Evolutionary conservation across 208 protist genomes (phyloP).

Genomic region (Leptomonas pyrrhocoris): DNA sequence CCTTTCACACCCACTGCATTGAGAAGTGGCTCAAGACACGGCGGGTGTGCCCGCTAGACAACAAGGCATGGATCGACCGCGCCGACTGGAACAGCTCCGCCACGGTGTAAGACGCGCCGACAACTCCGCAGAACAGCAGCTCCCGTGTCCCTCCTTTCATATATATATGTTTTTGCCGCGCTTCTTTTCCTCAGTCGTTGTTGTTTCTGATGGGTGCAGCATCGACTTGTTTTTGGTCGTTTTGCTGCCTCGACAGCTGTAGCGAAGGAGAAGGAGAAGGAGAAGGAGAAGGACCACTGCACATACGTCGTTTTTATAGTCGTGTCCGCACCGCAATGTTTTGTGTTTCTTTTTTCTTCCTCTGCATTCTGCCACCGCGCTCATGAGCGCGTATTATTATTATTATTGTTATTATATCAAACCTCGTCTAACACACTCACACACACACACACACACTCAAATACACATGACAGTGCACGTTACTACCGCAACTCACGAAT

Average conservation of each 20-base stretch:
- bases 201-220: too few species aligned
- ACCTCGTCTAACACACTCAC: neutral
- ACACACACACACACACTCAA: constrained; percentile 18
- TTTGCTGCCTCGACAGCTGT: too few species aligned
- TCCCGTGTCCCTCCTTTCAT: too few species aligned
- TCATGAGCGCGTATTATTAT: too few species aligned
- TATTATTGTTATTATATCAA: too few species aligned
- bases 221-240: too few species aligned
- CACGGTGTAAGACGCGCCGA: neutral
- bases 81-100: constrained; percentile 45
- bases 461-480: constrained; percentile 1
- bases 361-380: neutral
- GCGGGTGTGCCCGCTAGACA: constrained; percentile 97
- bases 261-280: neutral
- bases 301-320: neutral
- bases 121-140: neutral
- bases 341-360: neutral
- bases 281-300: constrained; percentile 1
- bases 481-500: too few species aligned
- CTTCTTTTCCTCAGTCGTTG: too few species aligned
- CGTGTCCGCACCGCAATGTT: neutral
- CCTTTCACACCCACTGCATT: constrained; percentile 99
- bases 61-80: constrained; percentile 94
- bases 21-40: constrained; percentile 98
- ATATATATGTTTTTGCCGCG: too few species aligned